A percentile compares a stretch with the other conserved stretches of the same genome.
Conservation (phyloP, 768 basidiomycete species). For the Termitomyces sp. region DNA sequence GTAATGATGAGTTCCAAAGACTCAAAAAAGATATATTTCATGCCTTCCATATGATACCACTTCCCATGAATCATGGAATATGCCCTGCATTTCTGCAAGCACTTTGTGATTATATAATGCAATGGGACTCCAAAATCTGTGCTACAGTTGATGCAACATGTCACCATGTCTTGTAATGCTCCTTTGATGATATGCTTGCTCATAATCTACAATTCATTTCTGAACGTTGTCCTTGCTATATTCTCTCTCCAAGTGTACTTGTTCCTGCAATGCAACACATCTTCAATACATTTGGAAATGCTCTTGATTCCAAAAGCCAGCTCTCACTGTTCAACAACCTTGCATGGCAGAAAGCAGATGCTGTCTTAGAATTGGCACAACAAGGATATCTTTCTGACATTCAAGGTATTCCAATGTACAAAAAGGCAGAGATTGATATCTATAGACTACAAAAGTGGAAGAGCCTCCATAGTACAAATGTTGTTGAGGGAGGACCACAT, state of each 20-base stretch:
- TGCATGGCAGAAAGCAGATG: no score
- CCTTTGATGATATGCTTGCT: neutral
- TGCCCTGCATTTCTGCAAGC: neutral
- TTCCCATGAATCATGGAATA: neutral
- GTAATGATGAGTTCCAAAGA: neutral
- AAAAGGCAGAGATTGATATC: no score
- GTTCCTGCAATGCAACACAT: neutral
- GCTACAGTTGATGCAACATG: neutral
- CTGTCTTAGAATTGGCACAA: no score
- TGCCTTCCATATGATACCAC: neutral
- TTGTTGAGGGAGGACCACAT: no score
- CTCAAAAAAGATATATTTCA: neutral
- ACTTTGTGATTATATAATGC: neutral
- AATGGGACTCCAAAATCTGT: neutral
- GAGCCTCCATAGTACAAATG: no score
- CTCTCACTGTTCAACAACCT: no score
- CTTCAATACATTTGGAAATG: neutral
- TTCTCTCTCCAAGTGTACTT: neutral
- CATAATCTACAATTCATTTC: neutral
- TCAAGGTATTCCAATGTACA: no score
- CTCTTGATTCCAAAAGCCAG: no score
- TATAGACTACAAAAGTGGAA: no score
- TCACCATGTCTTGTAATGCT: neutral
- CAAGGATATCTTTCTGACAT: no score
- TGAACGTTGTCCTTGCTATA: neutral